Evolutionary conservation across 1,284 basidiomycete genomes (phyloP).

Genomic region (Porphyrellus sp.): DNA sequence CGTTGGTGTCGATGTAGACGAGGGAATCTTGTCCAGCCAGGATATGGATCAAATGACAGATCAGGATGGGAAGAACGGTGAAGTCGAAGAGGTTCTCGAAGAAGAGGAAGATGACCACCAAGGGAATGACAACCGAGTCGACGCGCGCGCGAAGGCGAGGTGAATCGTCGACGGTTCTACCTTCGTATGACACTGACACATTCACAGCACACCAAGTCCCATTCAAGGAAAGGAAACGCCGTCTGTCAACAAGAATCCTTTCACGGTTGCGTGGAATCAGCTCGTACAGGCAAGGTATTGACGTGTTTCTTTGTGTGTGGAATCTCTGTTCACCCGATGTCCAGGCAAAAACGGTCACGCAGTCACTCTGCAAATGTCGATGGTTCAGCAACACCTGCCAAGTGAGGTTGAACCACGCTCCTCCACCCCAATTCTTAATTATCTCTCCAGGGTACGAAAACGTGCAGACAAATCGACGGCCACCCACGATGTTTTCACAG

Average conservation of each 20-base stretch:
- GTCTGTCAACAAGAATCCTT: slow-evolving; percentile 20
- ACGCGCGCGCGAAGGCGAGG: not conserved
- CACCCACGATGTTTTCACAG: slow-evolving; percentile 6
- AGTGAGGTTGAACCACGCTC: slow-evolving; percentile 14
- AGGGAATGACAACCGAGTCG: not conserved
- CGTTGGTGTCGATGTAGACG: slow-evolving; percentile 50
- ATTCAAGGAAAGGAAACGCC: not conserved
- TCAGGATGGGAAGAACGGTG: slow-evolving; percentile 31
- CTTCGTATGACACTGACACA: not conserved
- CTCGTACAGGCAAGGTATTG: slow-evolving; percentile 22
- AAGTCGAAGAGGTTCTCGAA: slow-evolving; percentile 29
- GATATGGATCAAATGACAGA: slow-evolving; percentile 45
- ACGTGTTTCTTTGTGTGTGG: not conserved
- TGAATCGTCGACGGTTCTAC: not conserved
- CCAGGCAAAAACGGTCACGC: slow-evolving; percentile 24
- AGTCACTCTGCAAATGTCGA: slow-evolving; percentile 16
- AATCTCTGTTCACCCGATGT: slow-evolving; percentile 1
- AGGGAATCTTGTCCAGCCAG: slow-evolving; percentile 50
- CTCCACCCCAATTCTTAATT: not conserved
- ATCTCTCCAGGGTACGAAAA: slow-evolving; percentile 15
- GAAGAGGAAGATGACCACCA: slow-evolving; percentile 23
- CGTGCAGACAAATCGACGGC: not conserved
- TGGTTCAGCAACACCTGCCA: slow-evolving; percentile 11
- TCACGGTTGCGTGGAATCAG: slow-evolving; percentile 25
- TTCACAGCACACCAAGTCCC: slow-evolving; percentile 4